Evolutionary conservation across 208 protist species (phyloP).

Genomic region (Endotrypanum monterogeii): DNA sequence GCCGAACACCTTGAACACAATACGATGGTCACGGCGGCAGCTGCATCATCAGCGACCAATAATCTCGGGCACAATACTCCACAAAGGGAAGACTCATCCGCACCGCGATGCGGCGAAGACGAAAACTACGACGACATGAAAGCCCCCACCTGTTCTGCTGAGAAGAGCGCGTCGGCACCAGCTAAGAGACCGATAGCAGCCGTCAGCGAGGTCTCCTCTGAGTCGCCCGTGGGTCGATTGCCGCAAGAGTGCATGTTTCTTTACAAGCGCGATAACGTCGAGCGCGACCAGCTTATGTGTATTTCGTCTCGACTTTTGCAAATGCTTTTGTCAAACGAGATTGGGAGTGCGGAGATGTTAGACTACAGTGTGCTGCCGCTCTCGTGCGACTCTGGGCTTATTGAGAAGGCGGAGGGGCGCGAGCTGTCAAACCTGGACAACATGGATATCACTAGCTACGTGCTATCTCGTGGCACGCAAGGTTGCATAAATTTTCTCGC

Average conservation of each 20-base stretch:
- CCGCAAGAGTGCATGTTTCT: constrained; percentile 45
- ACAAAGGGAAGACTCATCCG: background rate
- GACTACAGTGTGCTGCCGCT: constrained; percentile 77
- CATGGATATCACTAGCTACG: constrained; percentile 40
- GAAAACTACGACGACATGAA: background rate
- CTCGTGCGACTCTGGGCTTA: constrained; percentile 54
- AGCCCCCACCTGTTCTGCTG: too few species aligned
- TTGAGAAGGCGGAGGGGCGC: constrained; percentile 66
- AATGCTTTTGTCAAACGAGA: constrained; percentile 48
- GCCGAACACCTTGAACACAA: constrained; percentile 22
- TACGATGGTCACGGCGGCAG: background rate
- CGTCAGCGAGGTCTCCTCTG: background rate
- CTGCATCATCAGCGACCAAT: too few species aligned
- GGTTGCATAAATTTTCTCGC: constrained; percentile 53
- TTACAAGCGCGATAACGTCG: constrained; percentile 76
- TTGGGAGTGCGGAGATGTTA: constrained; percentile 49
- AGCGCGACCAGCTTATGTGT: constrained; percentile 85
- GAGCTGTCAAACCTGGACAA: constrained; percentile 39
- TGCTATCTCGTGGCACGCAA: constrained; percentile 24
- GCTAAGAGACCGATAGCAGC: background rate
- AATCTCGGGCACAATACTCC: background rate
- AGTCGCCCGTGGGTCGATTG: background rate
- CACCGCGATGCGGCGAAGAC: background rate
- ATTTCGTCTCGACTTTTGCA: constrained; percentile 61
- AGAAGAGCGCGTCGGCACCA: background rate